Base-by-base conservation (phyloP, 2,329 filamentous ascomycete genomes). In the Aspergillus niger region DNA sequence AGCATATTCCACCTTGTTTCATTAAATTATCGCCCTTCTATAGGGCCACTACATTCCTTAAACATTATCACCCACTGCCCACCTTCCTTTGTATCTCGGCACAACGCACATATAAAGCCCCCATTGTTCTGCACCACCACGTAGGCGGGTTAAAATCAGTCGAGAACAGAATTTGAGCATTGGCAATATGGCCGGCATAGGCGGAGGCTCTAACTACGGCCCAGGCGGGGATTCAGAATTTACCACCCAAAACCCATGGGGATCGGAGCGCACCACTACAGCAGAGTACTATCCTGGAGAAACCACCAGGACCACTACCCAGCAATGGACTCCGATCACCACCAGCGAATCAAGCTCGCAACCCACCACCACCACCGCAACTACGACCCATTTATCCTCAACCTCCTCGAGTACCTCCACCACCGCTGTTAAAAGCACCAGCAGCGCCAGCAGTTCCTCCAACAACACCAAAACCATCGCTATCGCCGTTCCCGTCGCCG, bases 401-500 rank as follows among this genome's bases (percentile, higher is more conserved):
- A 41, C 44, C 17, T 39, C 55, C 17, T 47, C 47, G 17, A 52
- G 13, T 49, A 48, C 39, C 30, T 50, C 55, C 10, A 17, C 30
- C 22, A 43, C 28, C 24, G 32, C 32, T 36, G 32, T 36, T 11
- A 55, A 48, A 30, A 49, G 15, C 5, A 38, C 41, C 22, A 36
- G 17, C 44, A 28, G 26, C 26, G 15, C 28, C n/a, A 48, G 30
- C 32, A 26, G 11, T 10, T 57, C 13, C 11, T 26, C 15, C 49
- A 51, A 15, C 28, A 58, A 38, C 38, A 15, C 20, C 52, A 28
- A 20, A 5, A 28, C 24, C 20, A 54, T 75, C 43, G 71, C 72
- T 47, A 74, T 74, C 43, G 71, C 69, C n/a, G 59, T 75, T n/a
- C 72, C 72, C n/a, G 59, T 75, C 43, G 63, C 71, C 24, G 56